These are phyloP conservation scores for Marasmius sp. DNA, from an alignment of 1,284 basidiomycete genomes.

Conservation along the genomic window DNA sequence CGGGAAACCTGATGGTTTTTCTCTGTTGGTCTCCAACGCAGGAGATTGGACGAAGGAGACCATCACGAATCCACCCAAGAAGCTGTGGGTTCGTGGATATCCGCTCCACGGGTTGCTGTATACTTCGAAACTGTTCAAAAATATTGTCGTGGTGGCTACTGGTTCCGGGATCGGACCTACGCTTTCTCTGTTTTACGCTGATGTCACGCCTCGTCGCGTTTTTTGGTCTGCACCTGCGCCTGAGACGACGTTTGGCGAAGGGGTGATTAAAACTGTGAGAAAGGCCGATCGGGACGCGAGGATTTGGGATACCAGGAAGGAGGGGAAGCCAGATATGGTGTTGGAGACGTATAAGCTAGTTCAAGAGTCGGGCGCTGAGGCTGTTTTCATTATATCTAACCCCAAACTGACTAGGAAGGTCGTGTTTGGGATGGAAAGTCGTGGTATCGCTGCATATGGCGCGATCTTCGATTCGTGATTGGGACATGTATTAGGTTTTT, in stretches of 20 bases:
- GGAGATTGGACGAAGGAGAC: constrained; percentile 37
- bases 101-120: constrained; percentile 35
- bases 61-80: constrained; percentile 32
- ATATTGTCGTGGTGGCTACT: constrained; percentile 37
- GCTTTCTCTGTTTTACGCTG: constrained; percentile 28
- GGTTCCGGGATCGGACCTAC: constrained; percentile 27
- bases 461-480: constrained; percentile 38
- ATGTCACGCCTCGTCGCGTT: constrained; percentile 32
- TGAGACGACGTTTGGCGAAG: constrained; percentile 32
- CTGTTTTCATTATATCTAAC: constrained; percentile 39
- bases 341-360: constrained; percentile 32
- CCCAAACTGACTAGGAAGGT: constrained; percentile 35
- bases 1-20: constrained; percentile 17
- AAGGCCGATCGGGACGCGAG: constrained; percentile 34
- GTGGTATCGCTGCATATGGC: constrained; percentile 39
- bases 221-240: constrained; percentile 38
- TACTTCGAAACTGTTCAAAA: constrained; percentile 34
- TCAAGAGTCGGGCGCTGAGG: constrained; percentile 32
- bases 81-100: constrained; percentile 37
- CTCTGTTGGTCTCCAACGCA: constrained; percentile 34
- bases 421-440: constrained; percentile 36
- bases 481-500: no score
- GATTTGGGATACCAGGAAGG: constrained; percentile 32
- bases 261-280: constrained; percentile 31
- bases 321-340: constrained; percentile 37